Evolutionary conservation across 2,329 filamentous ascomycete species (phyloP).

Genomic region (Dryadomyces sulphureus): DNA sequence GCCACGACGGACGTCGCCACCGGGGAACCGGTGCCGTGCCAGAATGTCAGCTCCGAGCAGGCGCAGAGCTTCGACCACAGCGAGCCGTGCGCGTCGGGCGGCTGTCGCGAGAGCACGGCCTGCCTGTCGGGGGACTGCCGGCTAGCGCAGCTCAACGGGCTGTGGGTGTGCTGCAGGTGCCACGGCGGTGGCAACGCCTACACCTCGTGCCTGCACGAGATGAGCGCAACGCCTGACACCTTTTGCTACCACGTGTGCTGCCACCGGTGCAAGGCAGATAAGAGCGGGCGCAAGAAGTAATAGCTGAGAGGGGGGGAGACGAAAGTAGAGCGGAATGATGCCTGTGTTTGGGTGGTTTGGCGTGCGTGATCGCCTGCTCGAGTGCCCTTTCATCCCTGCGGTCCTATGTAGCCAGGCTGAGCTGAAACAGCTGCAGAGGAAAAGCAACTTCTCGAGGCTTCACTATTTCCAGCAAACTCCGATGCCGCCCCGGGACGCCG

Average conservation of each 20-base stretch:
- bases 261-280: conserved; percentile 24
- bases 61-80: conserved; percentile 20
- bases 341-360: not conserved
- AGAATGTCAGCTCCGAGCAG: conserved; percentile 17
- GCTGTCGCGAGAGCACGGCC: conserved; percentile 28
- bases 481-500: not conserved
- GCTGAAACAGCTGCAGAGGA: not conserved
- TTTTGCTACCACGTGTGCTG: conserved; percentile 39
- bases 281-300: too few relatives aligned
- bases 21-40: conserved; percentile 15
- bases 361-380: too few relatives aligned
- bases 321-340: not conserved
- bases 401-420: not conserved
- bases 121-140: conserved; percentile 34
- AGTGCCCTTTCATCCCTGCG: not conserved
- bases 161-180: conserved; percentile 37
- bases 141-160: conserved; percentile 29
- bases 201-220: conserved; percentile 28
- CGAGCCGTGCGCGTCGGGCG: conserved; percentile 29
- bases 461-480: too few relatives aligned
- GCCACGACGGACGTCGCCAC: conserved; percentile 7
- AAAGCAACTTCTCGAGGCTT: not conserved
- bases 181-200: conserved; percentile 28
- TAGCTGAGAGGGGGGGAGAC: too few relatives aligned
- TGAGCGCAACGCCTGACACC: conserved; percentile 30